These are phyloP conservation scores for Pseudogymnoascus sp. DNA, from an alignment of 2,329 filamentous ascomycete species.

Conservation along the genomic window DNA sequence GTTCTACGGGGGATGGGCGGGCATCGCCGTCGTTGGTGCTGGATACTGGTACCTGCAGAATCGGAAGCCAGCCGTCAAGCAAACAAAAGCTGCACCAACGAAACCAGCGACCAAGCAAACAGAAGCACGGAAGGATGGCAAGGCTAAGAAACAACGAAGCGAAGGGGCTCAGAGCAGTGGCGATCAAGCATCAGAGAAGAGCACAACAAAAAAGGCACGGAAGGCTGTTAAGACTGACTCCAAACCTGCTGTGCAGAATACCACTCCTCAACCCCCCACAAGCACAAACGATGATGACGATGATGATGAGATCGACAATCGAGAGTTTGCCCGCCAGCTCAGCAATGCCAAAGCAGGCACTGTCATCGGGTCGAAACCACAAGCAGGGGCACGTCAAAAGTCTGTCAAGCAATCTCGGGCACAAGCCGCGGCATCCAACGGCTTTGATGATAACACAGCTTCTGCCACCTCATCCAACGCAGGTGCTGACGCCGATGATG, in stretches of 20 bases:
- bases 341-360: slow-evolving; percentile 60
- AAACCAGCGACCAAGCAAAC: slow-evolving; percentile 17
- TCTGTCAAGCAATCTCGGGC: slow-evolving; percentile 62
- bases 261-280: neutral
- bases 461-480: slow-evolving; percentile 54
- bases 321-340: slow-evolving; percentile 69
- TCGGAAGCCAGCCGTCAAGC: slow-evolving; percentile 9
- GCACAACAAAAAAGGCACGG: slow-evolving; percentile 13
- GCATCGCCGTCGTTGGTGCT: slow-evolving; percentile 26
- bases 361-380: slow-evolving; percentile 47
- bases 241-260: slow-evolving; percentile 5
- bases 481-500: slow-evolving; percentile 71
- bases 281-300: slow-evolving; percentile 17
- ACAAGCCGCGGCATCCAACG: slow-evolving; percentile 33
- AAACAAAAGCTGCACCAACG: slow-evolving; percentile 9
- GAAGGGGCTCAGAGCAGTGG: slow-evolving; percentile 19
- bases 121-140: slow-evolving; percentile 21
- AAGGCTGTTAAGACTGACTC: slow-evolving; percentile 14
- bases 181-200: slow-evolving; percentile 17
- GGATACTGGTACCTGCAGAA: slow-evolving; percentile 21
- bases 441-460: slow-evolving; percentile 40
- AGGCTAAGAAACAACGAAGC: slow-evolving; percentile 21
- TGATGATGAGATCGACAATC: slow-evolving; percentile 56
- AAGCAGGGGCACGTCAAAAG: slow-evolving; percentile 35
- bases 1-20: slow-evolving; percentile 31